These are phyloP conservation scores for Corchorus olitorius DNA, from an alignment of 345 rosid genomes.

Conservation along the genomic window DNA sequence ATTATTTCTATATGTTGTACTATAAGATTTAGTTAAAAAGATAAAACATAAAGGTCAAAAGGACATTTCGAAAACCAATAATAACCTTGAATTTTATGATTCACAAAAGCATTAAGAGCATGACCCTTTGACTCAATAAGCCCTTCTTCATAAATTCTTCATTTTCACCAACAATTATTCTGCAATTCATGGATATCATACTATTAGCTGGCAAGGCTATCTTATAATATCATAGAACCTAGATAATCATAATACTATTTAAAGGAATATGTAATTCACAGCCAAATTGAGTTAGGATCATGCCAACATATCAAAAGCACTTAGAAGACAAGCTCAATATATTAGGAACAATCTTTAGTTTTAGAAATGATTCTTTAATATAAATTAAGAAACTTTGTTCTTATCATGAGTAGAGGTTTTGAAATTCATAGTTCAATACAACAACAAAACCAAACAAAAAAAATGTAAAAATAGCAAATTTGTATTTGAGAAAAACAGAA, in stretches of 20 bases:
- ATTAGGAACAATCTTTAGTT: not conserved
- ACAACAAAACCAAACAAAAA: too few relatives aligned
- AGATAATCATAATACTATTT: not conserved
- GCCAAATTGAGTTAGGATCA: not conserved
- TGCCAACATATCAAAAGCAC: not conserved
- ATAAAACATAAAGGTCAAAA: not conserved
- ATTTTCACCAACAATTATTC: slow-evolving; percentile 52
- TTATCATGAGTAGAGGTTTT: not conserved
- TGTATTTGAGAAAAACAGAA: too few relatives aligned
- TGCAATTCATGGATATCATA: slow-evolving; percentile 31
- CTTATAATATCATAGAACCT: not conserved
- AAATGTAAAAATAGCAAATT: too few relatives aligned
- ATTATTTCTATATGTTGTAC: too few relatives aligned
- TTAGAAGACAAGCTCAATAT: not conserved
- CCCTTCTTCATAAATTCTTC: slow-evolving; percentile 67
- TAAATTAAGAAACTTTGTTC: not conserved
- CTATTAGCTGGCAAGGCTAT: slow-evolving; percentile 23
- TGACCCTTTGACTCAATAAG: slow-evolving; percentile 90
- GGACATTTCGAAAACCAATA: slow-evolving; percentile 15
- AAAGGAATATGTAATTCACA: slow-evolving; percentile 10
- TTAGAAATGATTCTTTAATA: not conserved
- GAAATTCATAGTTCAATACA: too few relatives aligned
- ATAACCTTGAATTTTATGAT: slow-evolving; percentile 68
- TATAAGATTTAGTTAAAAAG: not conserved
- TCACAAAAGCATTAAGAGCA: slow-evolving; percentile 83